phyloP scores from a whole-genome alignment of 2,329 filamentous ascomycete genomes.

The Cladorrhinum sp. region DNA sequence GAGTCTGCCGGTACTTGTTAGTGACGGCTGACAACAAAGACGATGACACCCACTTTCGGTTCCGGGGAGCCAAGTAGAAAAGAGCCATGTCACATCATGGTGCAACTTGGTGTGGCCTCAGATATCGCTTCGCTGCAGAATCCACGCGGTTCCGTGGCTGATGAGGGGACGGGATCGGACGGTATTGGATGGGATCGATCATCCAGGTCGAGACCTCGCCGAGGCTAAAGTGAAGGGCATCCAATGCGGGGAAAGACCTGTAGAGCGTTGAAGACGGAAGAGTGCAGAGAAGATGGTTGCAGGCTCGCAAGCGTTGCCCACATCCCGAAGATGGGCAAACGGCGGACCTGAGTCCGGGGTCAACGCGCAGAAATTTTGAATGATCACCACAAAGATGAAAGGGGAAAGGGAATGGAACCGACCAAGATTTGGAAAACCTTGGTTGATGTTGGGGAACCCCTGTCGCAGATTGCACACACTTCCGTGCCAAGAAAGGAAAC shows the following conservation, averaged over 20 bases:
- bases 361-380: background rate
- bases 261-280: no score
- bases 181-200: constrained; percentile 1
- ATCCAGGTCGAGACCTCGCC: background rate
- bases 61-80: background rate
- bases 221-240: constrained; percentile 6
- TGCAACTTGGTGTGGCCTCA: background rate
- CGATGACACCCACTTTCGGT: background rate
- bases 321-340: background rate
- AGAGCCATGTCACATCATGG: background rate
- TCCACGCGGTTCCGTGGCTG: background rate
- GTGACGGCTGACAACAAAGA: background rate
- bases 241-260: background rate
- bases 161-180: background rate
- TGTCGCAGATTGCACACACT: constrained; percentile 3
- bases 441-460: constrained; percentile 7
- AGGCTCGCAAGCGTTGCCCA: constrained; percentile 1
- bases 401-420: background rate
- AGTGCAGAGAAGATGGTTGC: background rate
- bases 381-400: background rate
- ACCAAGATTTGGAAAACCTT: constrained; percentile 1
- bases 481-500: constrained; percentile 4
- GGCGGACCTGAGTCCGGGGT: background rate
- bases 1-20: background rate
- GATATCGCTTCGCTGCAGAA: constrained; percentile 1